A percentile compares a stretch with the other conserved stretches of the same genome.
Conservation (phyloP, 1,139 yeast species). For the Lodderomyces pseudojiufengensis region DNA sequence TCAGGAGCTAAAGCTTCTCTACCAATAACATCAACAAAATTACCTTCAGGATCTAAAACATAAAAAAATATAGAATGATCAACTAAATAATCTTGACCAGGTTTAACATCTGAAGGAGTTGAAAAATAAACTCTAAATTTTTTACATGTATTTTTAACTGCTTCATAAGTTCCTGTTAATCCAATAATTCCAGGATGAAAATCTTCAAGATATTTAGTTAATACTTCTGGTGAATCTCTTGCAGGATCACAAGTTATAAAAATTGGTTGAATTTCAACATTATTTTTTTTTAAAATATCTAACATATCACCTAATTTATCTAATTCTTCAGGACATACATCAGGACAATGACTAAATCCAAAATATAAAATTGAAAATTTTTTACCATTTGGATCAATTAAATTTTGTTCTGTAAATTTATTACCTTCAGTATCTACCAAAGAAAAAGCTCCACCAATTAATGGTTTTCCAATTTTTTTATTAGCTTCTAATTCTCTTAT, state of each 20-base stretch:
- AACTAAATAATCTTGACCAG: slow-evolving; percentile 93
- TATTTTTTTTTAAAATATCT: slow-evolving; percentile 56
- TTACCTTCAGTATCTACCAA: slow-evolving; percentile 69
- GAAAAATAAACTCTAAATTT: slow-evolving; percentile 90
- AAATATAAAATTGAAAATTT: slow-evolving; percentile 80
- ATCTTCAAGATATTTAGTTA: slow-evolving; percentile 74
- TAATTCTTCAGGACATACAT: slow-evolving; percentile 95
- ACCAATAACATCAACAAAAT: slow-evolving; percentile 90
- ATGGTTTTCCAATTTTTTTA: slow-evolving; percentile 86
- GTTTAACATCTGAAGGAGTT: slow-evolving; percentile 88
- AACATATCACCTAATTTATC: slow-evolving; percentile 85
- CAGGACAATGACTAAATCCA: slow-evolving; percentile 97
- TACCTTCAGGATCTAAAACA: slow-evolving; percentile 95
- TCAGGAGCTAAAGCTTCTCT: slow-evolving; percentile 79
- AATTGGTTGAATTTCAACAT: slow-evolving; percentile 69
- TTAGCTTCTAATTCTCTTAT: slow-evolving; percentile 81
- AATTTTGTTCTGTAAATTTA: slow-evolving; percentile 69
- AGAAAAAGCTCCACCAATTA: slow-evolving; percentile 86
- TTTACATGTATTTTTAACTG: slow-evolving; percentile 79
- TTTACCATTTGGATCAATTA: slow-evolving; percentile 50
- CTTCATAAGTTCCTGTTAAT: slow-evolving; percentile 84
- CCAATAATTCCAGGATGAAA: slow-evolving; percentile 89
- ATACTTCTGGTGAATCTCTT: slow-evolving; percentile 81
- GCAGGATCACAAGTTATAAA: slow-evolving; percentile 97
- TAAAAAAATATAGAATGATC: slow-evolving; percentile 96